A percentile compares a stretch with the other conserved stretches of the same genome.
phyloP scores from a whole-genome alignment of 768 basidiomycete species.

The Boletus reticuloceps region DNA sequence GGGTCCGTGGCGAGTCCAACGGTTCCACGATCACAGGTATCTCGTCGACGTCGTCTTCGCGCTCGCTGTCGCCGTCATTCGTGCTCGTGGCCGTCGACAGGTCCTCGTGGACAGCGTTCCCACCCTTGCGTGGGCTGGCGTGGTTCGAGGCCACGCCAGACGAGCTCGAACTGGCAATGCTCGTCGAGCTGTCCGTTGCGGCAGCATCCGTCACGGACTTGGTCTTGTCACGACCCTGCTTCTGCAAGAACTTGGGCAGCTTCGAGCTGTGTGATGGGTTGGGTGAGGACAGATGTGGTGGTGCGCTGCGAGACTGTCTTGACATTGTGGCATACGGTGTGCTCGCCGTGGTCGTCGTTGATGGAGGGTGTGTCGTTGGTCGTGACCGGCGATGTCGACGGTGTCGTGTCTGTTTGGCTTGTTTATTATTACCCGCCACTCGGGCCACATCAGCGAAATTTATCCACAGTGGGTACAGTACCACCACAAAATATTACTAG shows the following conservation, averaged over 20 bases:
- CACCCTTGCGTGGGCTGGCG: slow-evolving; percentile 25
- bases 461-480: slow-evolving; percentile 8
- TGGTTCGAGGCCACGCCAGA: slow-evolving; percentile 28
- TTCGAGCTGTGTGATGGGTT: slow-evolving; percentile 47
- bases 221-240: slow-evolving; percentile 58
- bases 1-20: slow-evolving; percentile 48
- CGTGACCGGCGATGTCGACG: slow-evolving; percentile 19
- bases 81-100: slow-evolving; percentile 2
- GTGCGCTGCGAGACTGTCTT: slow-evolving; percentile 43
- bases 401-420: slow-evolving; percentile 24
- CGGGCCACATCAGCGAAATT: slow-evolving; percentile 13
- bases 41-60: slow-evolving; percentile 40
- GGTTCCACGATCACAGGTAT: slow-evolving; percentile 69
- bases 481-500: neutral
- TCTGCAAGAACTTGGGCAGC: slow-evolving; percentile 67
- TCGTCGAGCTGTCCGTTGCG: slow-evolving; percentile 33
- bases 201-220: slow-evolving; percentile 46
- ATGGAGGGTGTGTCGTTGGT: slow-evolving; percentile 10
- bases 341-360: slow-evolving; percentile 6
- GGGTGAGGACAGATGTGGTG: slow-evolving; percentile 42
- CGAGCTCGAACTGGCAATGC: slow-evolving; percentile 43
- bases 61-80: slow-evolving; percentile 32
- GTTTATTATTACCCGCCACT: slow-evolving; percentile 20
- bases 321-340: slow-evolving; percentile 37
- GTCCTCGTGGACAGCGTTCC: slow-evolving; percentile 20